phyloP scores from a whole-genome alignment of 768 basidiomycete species.

The Sarcomyxa edulis region DNA sequence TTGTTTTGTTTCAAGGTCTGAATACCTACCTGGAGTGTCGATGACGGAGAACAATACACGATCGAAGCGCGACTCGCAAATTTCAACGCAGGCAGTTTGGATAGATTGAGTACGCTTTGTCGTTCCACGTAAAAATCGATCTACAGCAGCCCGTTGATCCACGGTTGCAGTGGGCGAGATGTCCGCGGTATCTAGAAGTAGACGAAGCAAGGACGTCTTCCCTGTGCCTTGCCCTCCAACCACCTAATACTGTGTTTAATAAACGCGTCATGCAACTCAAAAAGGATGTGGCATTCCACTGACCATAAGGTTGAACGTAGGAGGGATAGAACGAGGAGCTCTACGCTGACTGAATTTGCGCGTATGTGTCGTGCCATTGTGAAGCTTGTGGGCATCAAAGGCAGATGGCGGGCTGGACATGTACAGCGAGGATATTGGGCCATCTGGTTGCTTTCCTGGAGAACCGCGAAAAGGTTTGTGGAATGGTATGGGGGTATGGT shows the following conservation, averaged over 20 bases:
- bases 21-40: slow-evolving; percentile 85
- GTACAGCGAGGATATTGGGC: slow-evolving; percentile 65
- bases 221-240: slow-evolving; percentile 78
- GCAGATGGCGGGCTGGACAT: slow-evolving; percentile 57
- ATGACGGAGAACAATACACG: slow-evolving; percentile 74
- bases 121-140: slow-evolving; percentile 57
- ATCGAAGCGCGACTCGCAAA: slow-evolving; percentile 80
- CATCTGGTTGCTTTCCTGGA: slow-evolving; percentile 40
- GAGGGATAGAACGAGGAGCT: slow-evolving; percentile 55
- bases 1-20: too few species aligned
- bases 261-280: slow-evolving; percentile 11
- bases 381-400: slow-evolving; percentile 52
- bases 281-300: slow-evolving; percentile 11
- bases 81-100: slow-evolving; percentile 69
- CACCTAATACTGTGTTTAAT: slow-evolving; percentile 40
- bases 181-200: slow-evolving; percentile 81
- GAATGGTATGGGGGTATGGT: slow-evolving; percentile 60
- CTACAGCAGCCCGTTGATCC: slow-evolving; percentile 64
- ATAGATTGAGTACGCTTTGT: slow-evolving; percentile 60
- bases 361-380: too few species aligned
- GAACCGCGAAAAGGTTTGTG: slow-evolving; percentile 74
- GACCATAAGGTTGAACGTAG: slow-evolving; percentile 87
- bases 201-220: slow-evolving; percentile 76
- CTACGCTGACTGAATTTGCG: slow-evolving; percentile 70
- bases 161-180: slow-evolving; percentile 71